Conservation (phyloP, 2,329 filamentous ascomycete species). For the Calonectria hongkongensis region DNA sequence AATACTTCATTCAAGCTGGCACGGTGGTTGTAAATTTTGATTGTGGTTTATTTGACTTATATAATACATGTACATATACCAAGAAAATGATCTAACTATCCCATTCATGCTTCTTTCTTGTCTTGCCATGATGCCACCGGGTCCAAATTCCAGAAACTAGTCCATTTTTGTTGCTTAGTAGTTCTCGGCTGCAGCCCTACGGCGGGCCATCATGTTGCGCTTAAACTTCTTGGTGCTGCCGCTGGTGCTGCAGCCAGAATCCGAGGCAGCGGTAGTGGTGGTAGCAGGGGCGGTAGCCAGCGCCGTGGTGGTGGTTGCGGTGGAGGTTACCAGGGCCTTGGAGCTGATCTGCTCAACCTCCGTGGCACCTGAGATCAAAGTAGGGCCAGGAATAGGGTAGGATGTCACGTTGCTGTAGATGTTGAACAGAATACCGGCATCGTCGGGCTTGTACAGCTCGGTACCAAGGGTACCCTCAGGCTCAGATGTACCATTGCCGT, state of each 20-base stretch:
- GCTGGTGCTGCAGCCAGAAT: conserved; percentile 37
- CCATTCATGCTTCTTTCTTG: background rate
- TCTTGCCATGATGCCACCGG: background rate
- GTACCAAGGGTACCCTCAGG: conserved; percentile 59
- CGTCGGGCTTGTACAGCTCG: conserved; percentile 55
- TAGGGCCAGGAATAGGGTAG: conserved; percentile 57
- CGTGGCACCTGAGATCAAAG: conserved; percentile 49
- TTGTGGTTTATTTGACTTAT: background rate
- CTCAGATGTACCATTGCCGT: conserved; percentile 62
- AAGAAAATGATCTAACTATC: background rate
- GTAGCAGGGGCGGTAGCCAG: conserved; percentile 40
- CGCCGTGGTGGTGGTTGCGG: conserved; percentile 39
- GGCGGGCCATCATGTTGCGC: conserved; percentile 45
- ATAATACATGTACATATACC: background rate
- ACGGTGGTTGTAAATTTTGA: background rate
- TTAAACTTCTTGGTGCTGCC: conserved; percentile 47
- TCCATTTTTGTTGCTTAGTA: background rate
- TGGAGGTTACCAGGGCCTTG: conserved; percentile 41
- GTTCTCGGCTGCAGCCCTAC: conserved; percentile 36
- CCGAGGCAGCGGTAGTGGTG: conserved; percentile 29
- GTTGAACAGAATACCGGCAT: conserved; percentile 60
- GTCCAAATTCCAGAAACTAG: background rate
- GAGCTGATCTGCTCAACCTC: conserved; percentile 47
- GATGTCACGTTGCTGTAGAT: conserved; percentile 53
- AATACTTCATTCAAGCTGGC: background rate